phyloP scores from a whole-genome alignment of 345 rosid species.

The Trapa incisa region DNA sequence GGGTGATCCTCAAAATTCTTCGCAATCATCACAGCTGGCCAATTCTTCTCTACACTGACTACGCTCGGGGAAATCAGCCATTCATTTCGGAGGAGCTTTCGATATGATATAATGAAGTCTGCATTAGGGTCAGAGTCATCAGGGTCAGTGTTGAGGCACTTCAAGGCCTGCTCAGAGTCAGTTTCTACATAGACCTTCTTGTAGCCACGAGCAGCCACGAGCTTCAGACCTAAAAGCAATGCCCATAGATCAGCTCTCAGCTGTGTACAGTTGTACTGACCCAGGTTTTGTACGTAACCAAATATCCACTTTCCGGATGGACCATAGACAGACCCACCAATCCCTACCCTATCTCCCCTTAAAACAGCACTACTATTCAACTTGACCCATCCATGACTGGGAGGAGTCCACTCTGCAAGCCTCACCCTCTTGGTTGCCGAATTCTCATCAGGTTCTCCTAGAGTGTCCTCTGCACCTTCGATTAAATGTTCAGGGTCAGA shows the following conservation, averaged over 20 bases:
- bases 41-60: conserved; percentile 23
- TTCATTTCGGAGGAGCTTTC: conserved; percentile 14
- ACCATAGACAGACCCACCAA: conserved; percentile 36
- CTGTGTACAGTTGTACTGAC: conserved; percentile 4
- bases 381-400: conserved; percentile 27
- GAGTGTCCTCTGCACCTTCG: background rate
- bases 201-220: conserved; percentile 34
- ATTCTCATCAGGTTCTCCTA: background rate
- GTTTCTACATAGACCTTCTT: conserved; percentile 29
- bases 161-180: conserved; percentile 16
- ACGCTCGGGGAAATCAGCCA: conserved; percentile 33
- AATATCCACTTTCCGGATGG: conserved; percentile 41
- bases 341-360: conserved; percentile 15
- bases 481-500: conserved; percentile 2
- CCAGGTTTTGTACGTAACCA: conserved; percentile 29
- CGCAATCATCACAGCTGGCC: conserved; percentile 39
- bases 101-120: conserved; percentile 23
- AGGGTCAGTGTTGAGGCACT: conserved; percentile 15
- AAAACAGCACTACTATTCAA: conserved; percentile 28
- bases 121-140: conserved; percentile 10
- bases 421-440: conserved; percentile 6
- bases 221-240: conserved; percentile 31
- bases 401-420: conserved; percentile 10
- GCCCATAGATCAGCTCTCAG: conserved; percentile 34
- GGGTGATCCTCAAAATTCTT: conserved; percentile 11